Percentiles rank a stretch among this genome's conserved stretches.
Evolutionary conservation across 2,329 filamentous ascomycete genomes (phyloP).

Genomic region (Amesomyces nigricolor): DNA sequence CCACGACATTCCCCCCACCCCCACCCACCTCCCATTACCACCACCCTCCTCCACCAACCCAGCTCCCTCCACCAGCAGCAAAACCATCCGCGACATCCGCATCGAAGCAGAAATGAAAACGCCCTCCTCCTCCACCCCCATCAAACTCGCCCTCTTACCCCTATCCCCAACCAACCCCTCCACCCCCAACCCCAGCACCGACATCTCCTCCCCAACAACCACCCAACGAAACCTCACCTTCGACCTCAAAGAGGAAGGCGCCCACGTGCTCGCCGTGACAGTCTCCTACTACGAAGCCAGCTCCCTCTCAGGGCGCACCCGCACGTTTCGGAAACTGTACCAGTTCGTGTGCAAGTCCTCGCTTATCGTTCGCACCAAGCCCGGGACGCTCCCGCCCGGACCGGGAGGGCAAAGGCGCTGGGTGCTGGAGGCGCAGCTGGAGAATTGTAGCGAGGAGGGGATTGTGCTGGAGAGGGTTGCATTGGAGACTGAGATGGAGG

Average conservation of each 20-base stretch:
- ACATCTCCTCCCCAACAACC: conserved; percentile 59
- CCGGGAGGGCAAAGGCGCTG: conserved; percentile 43
- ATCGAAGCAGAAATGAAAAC: conserved; percentile 96
- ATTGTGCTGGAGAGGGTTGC: conserved; percentile 68
- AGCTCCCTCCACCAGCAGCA: conserved; percentile 25
- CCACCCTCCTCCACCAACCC: not conserved
- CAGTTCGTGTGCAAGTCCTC: conserved; percentile 92
- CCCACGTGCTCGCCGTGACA: conserved; percentile 87
- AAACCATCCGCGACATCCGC: conserved; percentile 66
- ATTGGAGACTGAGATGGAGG: conserved; percentile 42
- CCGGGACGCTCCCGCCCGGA: conserved; percentile 52
- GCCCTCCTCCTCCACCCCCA: conserved; percentile 44
- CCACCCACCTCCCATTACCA: not conserved
- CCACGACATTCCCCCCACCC: conserved; percentile 56
- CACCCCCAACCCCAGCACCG: conserved; percentile 24
- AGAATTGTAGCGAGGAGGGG: conserved; percentile 82
- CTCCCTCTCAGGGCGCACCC: conserved; percentile 62
- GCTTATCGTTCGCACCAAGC: conserved; percentile 85
- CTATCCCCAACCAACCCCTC: not conserved
- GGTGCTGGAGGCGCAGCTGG: conserved; percentile 87
- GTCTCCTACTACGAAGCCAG: conserved; percentile 88
- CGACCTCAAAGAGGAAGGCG: conserved; percentile 88
- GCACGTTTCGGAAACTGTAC: conserved; percentile 92
- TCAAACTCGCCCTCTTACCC: conserved; percentile 10
- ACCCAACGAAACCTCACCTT: conserved; percentile 78